A percentile compares a stretch with the other conserved stretches of the same genome.
These are phyloP conservation scores for Pythium scleroteichum DNA, from an alignment of 352 stramenopile genomes.

Conservation along the genomic window DNA sequence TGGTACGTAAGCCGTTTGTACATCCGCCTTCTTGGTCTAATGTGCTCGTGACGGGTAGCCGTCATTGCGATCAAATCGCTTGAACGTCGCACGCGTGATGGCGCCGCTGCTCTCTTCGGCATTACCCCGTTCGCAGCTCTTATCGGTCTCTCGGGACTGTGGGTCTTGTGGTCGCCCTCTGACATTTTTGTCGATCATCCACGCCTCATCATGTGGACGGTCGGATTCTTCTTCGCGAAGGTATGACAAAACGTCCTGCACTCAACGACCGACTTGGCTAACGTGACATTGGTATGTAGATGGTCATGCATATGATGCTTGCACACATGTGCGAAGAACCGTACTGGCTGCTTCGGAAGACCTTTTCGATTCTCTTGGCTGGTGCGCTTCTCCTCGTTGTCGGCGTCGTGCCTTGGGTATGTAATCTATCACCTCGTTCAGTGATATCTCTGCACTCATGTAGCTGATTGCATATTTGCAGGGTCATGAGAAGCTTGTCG, in stretches of 20 bases:
- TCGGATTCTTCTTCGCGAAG: conserved; percentile 82
- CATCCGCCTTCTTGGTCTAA: not conserved
- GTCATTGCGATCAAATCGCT: conserved; percentile 70
- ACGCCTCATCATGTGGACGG: conserved; percentile 84
- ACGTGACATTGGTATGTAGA: conserved; percentile 36
- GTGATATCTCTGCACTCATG: not conserved
- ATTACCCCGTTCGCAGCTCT: conserved; percentile 69
- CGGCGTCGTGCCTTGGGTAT: conserved; percentile 73
- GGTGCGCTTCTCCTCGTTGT: conserved; percentile 67
- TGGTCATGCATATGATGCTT: conserved; percentile 91
- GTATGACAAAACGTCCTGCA: too few relatives aligned
- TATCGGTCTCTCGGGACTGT: conserved; percentile 68
- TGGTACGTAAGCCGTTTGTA: conserved; percentile 34
- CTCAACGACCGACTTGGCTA: too few relatives aligned
- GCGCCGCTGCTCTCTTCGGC: conserved; percentile 58
- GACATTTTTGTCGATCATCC: conserved; percentile 83
- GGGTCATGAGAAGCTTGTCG: conserved; percentile 66
- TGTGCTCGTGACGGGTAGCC: conserved; percentile 28
- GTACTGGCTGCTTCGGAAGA: conserved; percentile 86
- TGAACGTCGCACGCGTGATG: conserved; percentile 57
- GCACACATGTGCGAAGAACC: conserved; percentile 86
- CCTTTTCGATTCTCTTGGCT: conserved; percentile 62
- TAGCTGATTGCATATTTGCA: conserved; percentile 13
- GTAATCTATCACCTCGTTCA: conserved; percentile 10
- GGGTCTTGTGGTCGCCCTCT: conserved; percentile 76